Evolutionary conservation across 2,329 filamentous ascomycete species (phyloP).

Genomic region (Aspergillus sclerotialis): DNA sequence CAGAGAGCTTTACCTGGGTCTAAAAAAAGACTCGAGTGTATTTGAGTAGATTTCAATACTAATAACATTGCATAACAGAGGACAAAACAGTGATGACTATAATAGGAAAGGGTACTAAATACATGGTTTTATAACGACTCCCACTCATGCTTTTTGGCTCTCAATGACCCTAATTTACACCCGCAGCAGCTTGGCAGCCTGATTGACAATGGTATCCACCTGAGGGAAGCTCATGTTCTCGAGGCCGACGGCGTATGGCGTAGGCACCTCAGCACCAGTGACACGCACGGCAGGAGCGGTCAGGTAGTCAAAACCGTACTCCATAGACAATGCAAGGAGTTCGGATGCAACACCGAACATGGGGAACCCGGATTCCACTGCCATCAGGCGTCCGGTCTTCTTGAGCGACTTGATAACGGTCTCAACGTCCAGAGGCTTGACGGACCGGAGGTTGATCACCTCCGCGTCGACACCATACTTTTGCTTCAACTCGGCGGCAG

Average conservation of each 20-base stretch:
- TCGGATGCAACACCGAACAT: slow-evolving; percentile 89
- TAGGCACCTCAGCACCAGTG: slow-evolving; percentile 94
- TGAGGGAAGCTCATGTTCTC: slow-evolving; percentile 95
- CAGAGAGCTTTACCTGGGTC: too few species aligned
- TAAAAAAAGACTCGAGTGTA: too few species aligned
- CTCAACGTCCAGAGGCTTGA: slow-evolving; percentile 95
- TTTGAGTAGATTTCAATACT: too few species aligned
- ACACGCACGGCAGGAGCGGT: slow-evolving; percentile 88
- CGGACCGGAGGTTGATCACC: slow-evolving; percentile 94
- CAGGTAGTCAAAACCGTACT: slow-evolving; percentile 97
- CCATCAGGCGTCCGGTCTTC: slow-evolving; percentile 91
- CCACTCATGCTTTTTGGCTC: slow-evolving; percentile 3
- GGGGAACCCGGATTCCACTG: slow-evolving; percentile 92
- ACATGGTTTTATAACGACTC: slow-evolving; percentile 24
- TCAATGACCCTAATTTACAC: slow-evolving; percentile 46
- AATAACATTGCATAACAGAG: slow-evolving; percentile 2
- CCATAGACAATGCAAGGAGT: slow-evolving; percentile 89
- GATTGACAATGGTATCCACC: slow-evolving; percentile 77
- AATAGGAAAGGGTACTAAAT: slow-evolving; percentile 26
- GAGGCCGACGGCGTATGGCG: slow-evolving; percentile 85
- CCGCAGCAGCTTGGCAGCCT: slow-evolving; percentile 80
- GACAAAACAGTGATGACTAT: slow-evolving; percentile 8
- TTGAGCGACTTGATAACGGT: slow-evolving; percentile 94
- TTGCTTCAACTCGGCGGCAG: slow-evolving; percentile 86
- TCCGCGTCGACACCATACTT: slow-evolving; percentile 94